Percentiles rank a stretch among this genome's conserved stretches.
phyloP scores from a whole-genome alignment of 176 grass and related monocot genomes.

The Chrysopogon serrulatus region DNA sequence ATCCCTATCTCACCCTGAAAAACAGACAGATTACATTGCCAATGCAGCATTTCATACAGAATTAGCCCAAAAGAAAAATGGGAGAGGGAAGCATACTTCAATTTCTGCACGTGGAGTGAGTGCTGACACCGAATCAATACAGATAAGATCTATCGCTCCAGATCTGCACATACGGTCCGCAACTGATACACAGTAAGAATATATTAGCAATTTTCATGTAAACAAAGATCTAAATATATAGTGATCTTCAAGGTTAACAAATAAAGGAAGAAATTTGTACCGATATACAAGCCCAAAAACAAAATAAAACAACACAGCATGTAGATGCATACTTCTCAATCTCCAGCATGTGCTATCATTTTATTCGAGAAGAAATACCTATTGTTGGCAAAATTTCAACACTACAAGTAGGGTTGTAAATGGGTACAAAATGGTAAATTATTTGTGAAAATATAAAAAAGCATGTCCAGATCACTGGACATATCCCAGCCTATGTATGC shows the following conservation, averaged over 20 bases:
- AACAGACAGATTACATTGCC: background rate
- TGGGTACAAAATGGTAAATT: background rate
- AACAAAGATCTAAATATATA: background rate
- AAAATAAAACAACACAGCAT: background rate
- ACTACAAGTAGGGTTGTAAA: background rate
- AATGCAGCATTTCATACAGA: slow-evolving; percentile 3
- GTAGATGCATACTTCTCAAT: background rate
- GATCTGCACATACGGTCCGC: slow-evolving; percentile 99
- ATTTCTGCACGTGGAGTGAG: slow-evolving; percentile 96
- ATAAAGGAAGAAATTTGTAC: background rate
- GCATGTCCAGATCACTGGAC: background rate
- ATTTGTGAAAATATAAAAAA: background rate
- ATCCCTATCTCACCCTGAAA: slow-evolving; percentile 96
- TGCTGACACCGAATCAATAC: slow-evolving; percentile 95
- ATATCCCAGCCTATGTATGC: background rate
- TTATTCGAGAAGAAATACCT: background rate
- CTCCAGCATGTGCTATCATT: background rate
- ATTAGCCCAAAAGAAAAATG: background rate
- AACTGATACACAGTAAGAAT: slow-evolving; percentile 57
- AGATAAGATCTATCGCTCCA: slow-evolving; percentile 93
- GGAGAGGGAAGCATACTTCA: slow-evolving; percentile 46
- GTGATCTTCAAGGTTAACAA: background rate
- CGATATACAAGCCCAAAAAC: background rate
- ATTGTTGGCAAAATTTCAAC: background rate
- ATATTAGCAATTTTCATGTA: slow-evolving; percentile 16